phyloP scores from a whole-genome alignment of 2,329 filamentous ascomycete species.

The Emergomyces africanus region DNA sequence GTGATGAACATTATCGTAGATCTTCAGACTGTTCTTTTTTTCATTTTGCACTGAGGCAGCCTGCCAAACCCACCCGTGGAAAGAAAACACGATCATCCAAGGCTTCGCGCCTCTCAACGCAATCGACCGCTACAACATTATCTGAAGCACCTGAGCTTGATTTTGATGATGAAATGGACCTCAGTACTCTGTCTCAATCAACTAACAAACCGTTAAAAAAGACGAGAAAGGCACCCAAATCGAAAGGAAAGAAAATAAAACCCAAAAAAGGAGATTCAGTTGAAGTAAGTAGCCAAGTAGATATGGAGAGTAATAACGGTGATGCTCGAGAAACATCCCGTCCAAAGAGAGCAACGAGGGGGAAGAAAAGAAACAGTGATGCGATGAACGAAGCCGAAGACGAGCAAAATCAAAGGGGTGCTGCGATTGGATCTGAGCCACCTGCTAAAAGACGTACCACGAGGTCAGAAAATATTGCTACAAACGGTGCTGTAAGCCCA shows the following conservation, averaged over 20 bases:
- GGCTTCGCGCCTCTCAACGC: conserved; percentile 49
- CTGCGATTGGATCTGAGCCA: conserved; percentile 20
- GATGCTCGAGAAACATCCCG: conserved; percentile 21
- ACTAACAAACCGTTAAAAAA: conserved; percentile 44
- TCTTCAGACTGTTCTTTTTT: conserved; percentile 78
- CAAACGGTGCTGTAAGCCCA: neutral
- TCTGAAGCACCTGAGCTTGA: conserved; percentile 34
- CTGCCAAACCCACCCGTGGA: conserved; percentile 43
- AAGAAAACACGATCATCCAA: conserved; percentile 53
- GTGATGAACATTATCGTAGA: conserved; percentile 74
- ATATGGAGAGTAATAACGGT: conserved; percentile 18
- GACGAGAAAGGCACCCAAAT: conserved; percentile 30
- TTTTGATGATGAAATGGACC: conserved; percentile 41
- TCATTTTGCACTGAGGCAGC: conserved; percentile 44
- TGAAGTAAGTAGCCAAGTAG: conserved; percentile 30
- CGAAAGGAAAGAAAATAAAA: conserved; percentile 24
- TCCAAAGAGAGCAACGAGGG: conserved; percentile 27
- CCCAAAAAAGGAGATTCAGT: conserved; percentile 28
- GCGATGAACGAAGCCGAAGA: conserved; percentile 30
- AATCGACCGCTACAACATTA: conserved; percentile 32
- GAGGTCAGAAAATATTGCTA: conserved; percentile 24
- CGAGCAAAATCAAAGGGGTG: conserved; percentile 8
- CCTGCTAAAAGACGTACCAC: conserved; percentile 49
- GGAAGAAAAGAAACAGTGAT: conserved; percentile 53
- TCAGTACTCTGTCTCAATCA: conserved; percentile 41